Evolutionary conservation across 345 rosid species (phyloP), one percentile per base, ranked within the genome.

Genomic region (Cardiospermum halicacabum): DNA sequence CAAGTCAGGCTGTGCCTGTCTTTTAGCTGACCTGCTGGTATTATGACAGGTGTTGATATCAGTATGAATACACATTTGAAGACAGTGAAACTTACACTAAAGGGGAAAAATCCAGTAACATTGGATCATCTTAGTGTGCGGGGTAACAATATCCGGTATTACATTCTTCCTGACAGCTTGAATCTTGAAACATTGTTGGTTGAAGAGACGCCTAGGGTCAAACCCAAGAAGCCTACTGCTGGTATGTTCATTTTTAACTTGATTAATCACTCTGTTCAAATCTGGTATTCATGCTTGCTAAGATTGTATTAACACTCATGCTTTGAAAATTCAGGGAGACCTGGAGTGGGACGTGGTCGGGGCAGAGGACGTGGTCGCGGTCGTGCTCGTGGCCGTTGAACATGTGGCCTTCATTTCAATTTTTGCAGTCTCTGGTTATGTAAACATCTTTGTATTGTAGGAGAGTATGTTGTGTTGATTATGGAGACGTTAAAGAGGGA

Each of bases 1-100:
- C 32, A 15, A 43, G 31, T 11, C 32, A 15, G 47, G 3, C 45
- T 58, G 21, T 58, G 39, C 58, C 22, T 1, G 19, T n/a, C n/a
- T n/a, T n/a, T n/a, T n/a, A n/a, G 15, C 10, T 6, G 19, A 24
- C 40, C 24, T 54, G 39, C 24, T 78, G 49, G 18, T 53, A 43
- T 50, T 47, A 66, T 70, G 58, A 58, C 49, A 95, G 98, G 99
- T 75, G 98, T 95, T 55, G 99, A 95, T 75, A 81, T 91, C 71
- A 95, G 98, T 60, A 91, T 95, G 99, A 95, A 95, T 49, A 95
- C 99, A 22, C 99, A 91, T 82, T 77, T 95, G 80, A 95, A 91
- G 80, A 84, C 92, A 0, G 99, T 95, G 74, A 89, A 95, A 67
- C 86, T 95, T 58, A 91, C 84, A 1, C 69, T 95, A 55, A 95